Evolutionary conservation across 1,284 basidiomycete genomes (phyloP), one percentile per base, ranked within the genome.

Genomic region (Ganoderma sinense): DNA sequence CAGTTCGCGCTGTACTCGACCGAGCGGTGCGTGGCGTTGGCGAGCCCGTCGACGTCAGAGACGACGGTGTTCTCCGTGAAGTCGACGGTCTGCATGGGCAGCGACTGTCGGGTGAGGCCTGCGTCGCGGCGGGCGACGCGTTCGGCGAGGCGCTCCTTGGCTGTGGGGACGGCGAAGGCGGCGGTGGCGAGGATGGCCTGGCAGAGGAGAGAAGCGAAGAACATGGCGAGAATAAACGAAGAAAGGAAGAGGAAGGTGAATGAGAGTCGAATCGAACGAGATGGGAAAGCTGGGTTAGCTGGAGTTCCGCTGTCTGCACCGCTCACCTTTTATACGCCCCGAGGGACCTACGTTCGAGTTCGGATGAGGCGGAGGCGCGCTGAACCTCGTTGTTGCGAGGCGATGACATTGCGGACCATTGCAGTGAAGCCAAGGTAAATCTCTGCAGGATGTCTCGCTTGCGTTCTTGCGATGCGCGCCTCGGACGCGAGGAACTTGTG

Each of bases 1-100:
- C 77, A 78, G 77, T 78, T 77, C 56, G 71, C 66, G 69, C 73
- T 75, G 76, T 73, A 75, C 63, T 69, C 71, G 70, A 59, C 48
- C 11, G 48, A 4, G 48, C 10, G 58, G 67, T 76, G 67, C 36
- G 69, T 69, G 48, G 31, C 67, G 74, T 75, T 74, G 29, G 18
- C 53, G 53, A 33, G 14, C 14, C 29, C 29, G 69, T 55, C 43
- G 45, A 64, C 29, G 56, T 70, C 69, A 18, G 59, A n/a, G 6
- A 59, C 26, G 59, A 20, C n/a, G 20, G 23, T 26, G 23, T 26
- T 51, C 48, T 51, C 48, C 16, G 26, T 20, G 39, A 61, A 31
- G 39, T 62, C 40, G 40, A 56, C 55, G 43, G 48, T n/a, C 61
- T 62, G 56, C 62, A 64, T 71, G 53, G 75, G 76, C 41, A 61